Conservation (phyloP, 1,284 basidiomycete species). For the Tausonia pullulans region DNA sequence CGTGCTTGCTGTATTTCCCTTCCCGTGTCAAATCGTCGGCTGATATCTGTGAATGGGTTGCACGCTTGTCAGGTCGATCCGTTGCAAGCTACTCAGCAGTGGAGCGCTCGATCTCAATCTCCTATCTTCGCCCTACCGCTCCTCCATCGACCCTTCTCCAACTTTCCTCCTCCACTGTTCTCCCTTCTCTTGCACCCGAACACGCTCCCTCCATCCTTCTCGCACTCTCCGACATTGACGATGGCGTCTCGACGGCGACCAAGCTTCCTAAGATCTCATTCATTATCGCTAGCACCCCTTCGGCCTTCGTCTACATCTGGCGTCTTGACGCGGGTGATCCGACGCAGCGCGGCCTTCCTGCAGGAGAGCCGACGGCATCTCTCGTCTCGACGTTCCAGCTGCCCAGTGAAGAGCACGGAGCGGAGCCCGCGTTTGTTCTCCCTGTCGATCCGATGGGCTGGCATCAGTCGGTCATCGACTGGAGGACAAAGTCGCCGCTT, state of each 20-base stretch:
- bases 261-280: constrained; percentile 20
- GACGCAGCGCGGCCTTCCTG: constrained; percentile 28
- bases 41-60: not conserved
- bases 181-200: not conserved
- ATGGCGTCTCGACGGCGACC: constrained; percentile 26
- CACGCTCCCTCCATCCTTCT: constrained; percentile 22
- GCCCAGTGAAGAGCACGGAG: constrained; percentile 21
- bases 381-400: constrained; percentile 27
- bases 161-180: not conserved
- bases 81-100: constrained; percentile 27
- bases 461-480: constrained; percentile 41
- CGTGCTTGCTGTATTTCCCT: not conserved
- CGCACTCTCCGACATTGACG: constrained; percentile 34
- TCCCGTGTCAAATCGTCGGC: not conserved
- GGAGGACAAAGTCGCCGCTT: constrained; percentile 26
- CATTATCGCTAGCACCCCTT: constrained; percentile 28
- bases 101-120: constrained; percentile 23
- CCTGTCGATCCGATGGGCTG: constrained; percentile 88
- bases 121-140: constrained; percentile 26
- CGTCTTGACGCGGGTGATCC: constrained; percentile 19
- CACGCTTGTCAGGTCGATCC: constrained; percentile 23
- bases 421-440: constrained; percentile 32
- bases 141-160: constrained; percentile 17
- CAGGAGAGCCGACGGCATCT: constrained; percentile 16
- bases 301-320: constrained; percentile 33